phyloP scores from a whole-genome alignment of 2,329 filamentous ascomycete species.

The Paecilomyces sp. region DNA sequence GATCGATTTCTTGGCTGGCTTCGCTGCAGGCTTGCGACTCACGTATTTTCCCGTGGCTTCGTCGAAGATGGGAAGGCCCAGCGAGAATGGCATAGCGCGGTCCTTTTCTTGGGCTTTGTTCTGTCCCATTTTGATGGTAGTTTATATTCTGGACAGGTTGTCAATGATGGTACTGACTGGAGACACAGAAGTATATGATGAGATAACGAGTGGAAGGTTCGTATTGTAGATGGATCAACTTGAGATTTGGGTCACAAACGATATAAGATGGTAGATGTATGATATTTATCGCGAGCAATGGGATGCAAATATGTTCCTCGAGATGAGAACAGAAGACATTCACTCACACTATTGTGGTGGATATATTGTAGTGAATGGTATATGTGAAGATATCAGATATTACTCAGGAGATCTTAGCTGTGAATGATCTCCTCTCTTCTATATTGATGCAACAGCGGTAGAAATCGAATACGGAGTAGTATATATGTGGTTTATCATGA shows the following conservation, averaged over 20 bases:
- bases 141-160: neutral
- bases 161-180: neutral
- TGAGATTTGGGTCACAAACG: no score
- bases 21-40: neutral
- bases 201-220: no score
- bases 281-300: neutral
- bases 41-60: neutral
- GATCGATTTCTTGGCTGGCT: neutral
- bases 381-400: neutral
- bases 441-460: neutral
- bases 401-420: neutral
- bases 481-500: neutral
- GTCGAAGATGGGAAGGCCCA: conserved; percentile 1
- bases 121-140: neutral
- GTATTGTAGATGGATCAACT: no score
- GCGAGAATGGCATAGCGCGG: neutral
- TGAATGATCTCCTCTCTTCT: no score
- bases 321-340: neutral
- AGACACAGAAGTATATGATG: neutral
- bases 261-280: neutral
- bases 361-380: neutral
- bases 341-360: neutral
- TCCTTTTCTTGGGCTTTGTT: neutral
- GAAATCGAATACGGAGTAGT: neutral
- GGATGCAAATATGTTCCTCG: neutral